Base-by-base conservation (phyloP, 2,329 filamentous ascomycete genomes). In the Trichoderma guizhouense region DNA sequence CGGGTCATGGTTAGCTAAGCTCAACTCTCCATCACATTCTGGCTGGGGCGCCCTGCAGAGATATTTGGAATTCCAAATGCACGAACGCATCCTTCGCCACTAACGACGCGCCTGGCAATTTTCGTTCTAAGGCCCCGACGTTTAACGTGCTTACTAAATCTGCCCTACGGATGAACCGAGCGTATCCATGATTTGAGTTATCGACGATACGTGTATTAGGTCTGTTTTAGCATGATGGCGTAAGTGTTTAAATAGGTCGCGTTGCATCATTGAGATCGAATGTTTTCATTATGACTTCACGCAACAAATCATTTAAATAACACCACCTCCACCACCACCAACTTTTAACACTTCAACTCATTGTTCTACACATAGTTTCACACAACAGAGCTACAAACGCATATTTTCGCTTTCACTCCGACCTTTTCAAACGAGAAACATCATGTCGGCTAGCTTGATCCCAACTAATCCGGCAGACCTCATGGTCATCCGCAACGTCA, bases 401-500 rank as follows among this genome's bases (percentile, higher is more conserved):
- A 21, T 51, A 65, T 18, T 34, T 34, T 34, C 39, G 18, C 43
- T 7, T 5, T 12, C n/a, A 53, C 28, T 18, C 9, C 43, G 5
- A n/a, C 3, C n/a, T 53, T 2, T 36, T 34, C 21, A 26, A 24
- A 18, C 21, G 9, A 12, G 11, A 24, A 51, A 39, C 53, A 68
- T 78, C 75, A 91, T 91, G 89, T 88, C 89, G 70, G 84, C 85
- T 8, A 87, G 90, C 77, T 87, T 93, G 70, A 87, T 93, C 71
- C 91, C 92, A 5, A 77, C 83, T 18, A 91, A 95, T 77, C 94
- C 95, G 14, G 88, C 90, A 21, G 89, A 93, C 78, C 91, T 96
- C 74, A 97, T 97, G 92, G 93, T 97, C 73, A 95, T 97, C 78
- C 93, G 95, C 74, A 88, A 94, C 76, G 83, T 98, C 76, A 93